A percentile compares a stretch with the other conserved stretches of the same genome.
Evolutionary conservation across 257 asterid genomes (phyloP).

Genomic region (Coffea canephora): DNA sequence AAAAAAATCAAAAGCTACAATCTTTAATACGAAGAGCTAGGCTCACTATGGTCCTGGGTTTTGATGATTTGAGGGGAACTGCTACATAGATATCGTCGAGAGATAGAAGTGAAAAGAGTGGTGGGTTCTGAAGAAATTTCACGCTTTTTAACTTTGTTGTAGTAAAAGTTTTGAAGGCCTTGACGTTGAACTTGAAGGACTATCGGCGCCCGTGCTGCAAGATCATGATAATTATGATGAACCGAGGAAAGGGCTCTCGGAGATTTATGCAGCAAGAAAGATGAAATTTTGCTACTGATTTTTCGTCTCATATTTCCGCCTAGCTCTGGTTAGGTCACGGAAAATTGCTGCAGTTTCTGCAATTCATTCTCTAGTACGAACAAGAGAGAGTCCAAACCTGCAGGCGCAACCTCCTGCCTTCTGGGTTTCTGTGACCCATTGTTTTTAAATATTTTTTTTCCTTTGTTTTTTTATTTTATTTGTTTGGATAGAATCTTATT

Average conservation of each 20-base stretch:
- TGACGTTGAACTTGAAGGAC: conserved; percentile 13
- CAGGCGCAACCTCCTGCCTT: too few relatives aligned
- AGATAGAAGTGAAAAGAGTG: conserved; percentile 21
- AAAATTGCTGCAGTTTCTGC: neutral
- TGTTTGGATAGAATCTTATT: too few relatives aligned
- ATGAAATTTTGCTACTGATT: neutral
- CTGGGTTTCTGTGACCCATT: too few relatives aligned
- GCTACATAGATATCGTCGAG: conserved; percentile 32
- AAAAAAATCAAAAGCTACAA: neutral
- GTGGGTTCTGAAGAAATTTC: conserved; percentile 24
- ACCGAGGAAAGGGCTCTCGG: conserved; percentile 3
- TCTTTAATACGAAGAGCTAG: neutral
- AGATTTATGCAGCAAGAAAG: conserved; percentile 8
- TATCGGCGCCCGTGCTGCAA: conserved; percentile 19
- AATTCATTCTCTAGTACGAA: neutral
- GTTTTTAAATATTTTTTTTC: too few relatives aligned
- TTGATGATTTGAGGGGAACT: conserved; percentile 14
- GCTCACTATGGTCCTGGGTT: conserved; percentile 1
- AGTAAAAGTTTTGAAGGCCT: conserved; percentile 9
- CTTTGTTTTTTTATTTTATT: too few relatives aligned
- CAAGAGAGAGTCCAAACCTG: neutral
- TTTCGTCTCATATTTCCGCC: conserved; percentile 4
- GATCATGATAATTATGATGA: conserved; percentile 16
- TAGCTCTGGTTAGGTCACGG: neutral
- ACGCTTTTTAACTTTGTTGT: neutral